These are phyloP conservation scores for Coemansia sp. DNA, from an alignment of 371 early-diverging fungal species.

Conservation along the genomic window DNA sequence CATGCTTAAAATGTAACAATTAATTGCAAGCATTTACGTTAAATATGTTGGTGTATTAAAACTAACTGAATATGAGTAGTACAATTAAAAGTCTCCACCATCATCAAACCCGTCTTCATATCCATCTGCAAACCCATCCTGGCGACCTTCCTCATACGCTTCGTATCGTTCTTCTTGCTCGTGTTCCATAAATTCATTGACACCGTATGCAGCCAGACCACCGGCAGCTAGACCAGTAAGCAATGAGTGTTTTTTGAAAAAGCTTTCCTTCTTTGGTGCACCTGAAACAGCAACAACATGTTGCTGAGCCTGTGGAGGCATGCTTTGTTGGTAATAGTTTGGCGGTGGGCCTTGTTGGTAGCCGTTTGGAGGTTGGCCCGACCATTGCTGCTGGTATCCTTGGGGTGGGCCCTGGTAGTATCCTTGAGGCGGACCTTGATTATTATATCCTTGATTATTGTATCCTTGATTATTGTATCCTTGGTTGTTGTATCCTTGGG, in stretches of 20 bases:
- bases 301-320: neutral
- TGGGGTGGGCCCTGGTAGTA: neutral
- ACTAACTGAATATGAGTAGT: no score
- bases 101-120: conserved; percentile 30
- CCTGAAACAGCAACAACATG: neutral
- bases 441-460: conserved; percentile 1
- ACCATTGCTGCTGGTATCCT: no score
- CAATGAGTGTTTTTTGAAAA: conserved; percentile 27
- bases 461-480: no score
- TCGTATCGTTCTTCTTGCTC: conserved; percentile 30
- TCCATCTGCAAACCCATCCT: conserved; percentile 25
- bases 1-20: no score
- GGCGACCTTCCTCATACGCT: conserved; percentile 25
- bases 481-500: no score
- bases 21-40: no score
- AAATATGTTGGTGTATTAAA: no score
- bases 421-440: neutral
- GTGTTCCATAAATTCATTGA: conserved; percentile 34
- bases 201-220: conserved; percentile 25
- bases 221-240: conserved; percentile 31
- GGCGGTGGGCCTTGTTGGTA: conserved; percentile 18
- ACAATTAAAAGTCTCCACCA: conserved; percentile 19
- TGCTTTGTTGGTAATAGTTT: conserved; percentile 15
- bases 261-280: conserved; percentile 24
- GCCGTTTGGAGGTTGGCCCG: neutral